Evolutionary conservation across 164 flowering plant genomes (phyloP), one percentile per base, ranked within the genome.

Genomic region (Malania oleifera): DNA sequence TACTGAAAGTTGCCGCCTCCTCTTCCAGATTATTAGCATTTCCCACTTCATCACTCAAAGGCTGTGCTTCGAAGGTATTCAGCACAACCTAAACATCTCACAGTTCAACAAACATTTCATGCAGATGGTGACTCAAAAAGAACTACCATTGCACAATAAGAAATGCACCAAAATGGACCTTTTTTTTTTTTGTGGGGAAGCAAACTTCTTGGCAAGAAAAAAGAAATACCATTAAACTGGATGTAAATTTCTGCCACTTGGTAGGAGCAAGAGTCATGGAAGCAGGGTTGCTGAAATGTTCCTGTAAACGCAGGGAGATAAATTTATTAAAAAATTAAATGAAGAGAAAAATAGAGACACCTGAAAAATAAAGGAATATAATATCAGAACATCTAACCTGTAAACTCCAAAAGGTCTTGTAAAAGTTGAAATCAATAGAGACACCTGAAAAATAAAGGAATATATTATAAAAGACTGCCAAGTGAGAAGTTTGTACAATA

Each of bases 321-420:
- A 28, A 12, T 46, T 20, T 52, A 62, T 22, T 15, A 44, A 31
- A 45, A 8, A 0, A 29, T 28, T 49, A 19, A 6, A 27, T 37
- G 46, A 48, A 56, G 35, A 17, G 44, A 25, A n/a, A n/a, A n/a
- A n/a, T n/a, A n/a, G n/a, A n/a, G n/a, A n/a, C n/a, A n/a, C n/a
- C n/a, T n/a, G n/a, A n/a, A n/a, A n/a, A n/a, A n/a, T n/a, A n/a
- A n/a, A n/a, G n/a, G n/a, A n/a, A n/a, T n/a, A n/a, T n/a, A n/a
- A n/a, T n/a, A n/a, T n/a, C n/a, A n/a, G n/a, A n/a, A n/a, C n/a
- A n/a, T n/a, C n/a, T n/a, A n/a, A 93, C 99, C 96, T 95, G 99
- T 64, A 95, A 78, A 82, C 99, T 87, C 99, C 99, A 95, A 75
- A 95, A 85, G 53, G 93, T 95, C 77, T 80, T 85, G 70, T 95